Evolutionary conservation across 164 flowering plant genomes (phyloP).

Genomic region (Chimonanthus praecox): DNA sequence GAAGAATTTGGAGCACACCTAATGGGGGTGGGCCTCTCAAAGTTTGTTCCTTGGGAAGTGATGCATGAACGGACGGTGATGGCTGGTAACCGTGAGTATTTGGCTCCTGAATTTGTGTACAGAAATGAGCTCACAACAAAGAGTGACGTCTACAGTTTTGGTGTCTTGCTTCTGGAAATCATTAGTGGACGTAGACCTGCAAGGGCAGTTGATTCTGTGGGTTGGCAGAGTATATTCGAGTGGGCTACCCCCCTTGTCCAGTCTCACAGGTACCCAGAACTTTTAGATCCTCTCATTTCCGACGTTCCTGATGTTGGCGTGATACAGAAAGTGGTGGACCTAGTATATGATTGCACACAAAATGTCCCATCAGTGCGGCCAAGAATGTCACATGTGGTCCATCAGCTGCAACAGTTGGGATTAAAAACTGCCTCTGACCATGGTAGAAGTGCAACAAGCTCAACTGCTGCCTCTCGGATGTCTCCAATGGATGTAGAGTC

Average conservation of each 20-base stretch:
- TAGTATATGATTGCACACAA: conserved; percentile 88
- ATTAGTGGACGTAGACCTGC: conserved; percentile 87
- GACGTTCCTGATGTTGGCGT: conserved; percentile 64
- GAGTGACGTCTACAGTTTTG: conserved; percentile 94
- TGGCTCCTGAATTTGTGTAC: conserved; percentile 93
- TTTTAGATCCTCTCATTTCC: conserved; percentile 72
- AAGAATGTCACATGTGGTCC: conserved; percentile 93
- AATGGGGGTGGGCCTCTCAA: conserved; percentile 94
- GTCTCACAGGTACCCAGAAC: conserved; percentile 66
- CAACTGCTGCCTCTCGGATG: conserved; percentile 12
- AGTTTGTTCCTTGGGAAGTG: conserved; percentile 92
- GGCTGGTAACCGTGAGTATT: conserved; percentile 90
- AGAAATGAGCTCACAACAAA: conserved; percentile 95
- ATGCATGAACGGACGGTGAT: conserved; percentile 87
- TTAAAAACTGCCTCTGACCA: conserved; percentile 19
- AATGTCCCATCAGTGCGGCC: conserved; percentile 94
- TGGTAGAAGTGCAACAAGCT: conserved; percentile 15
- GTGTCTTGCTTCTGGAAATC: conserved; percentile 82
- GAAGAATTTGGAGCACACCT: conserved; percentile 90
- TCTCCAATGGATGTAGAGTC: conserved; percentile 16
- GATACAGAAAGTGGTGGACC: conserved; percentile 87
- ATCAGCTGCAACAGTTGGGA: conserved; percentile 80
- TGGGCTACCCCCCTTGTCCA: conserved; percentile 97
- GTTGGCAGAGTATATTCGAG: conserved; percentile 87
- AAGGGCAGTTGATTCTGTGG: conserved; percentile 77